Evolutionary conservation across 2,329 filamentous ascomycete genomes (phyloP), one percentile per base, ranked within the genome.

Genomic region (Chaetomiaceae sp.): DNA sequence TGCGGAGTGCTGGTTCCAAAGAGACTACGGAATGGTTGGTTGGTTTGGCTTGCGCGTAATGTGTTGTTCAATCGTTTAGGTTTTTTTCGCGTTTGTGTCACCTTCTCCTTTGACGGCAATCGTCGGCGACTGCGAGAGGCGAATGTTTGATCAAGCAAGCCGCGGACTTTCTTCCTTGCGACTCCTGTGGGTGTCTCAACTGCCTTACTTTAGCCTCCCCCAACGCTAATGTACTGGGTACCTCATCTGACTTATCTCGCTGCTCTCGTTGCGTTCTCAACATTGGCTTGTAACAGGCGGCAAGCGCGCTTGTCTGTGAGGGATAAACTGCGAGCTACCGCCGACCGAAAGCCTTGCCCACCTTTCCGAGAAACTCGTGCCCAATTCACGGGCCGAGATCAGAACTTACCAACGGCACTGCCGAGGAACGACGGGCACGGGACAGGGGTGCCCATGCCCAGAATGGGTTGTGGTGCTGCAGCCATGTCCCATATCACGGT

Each of bases 361-460:
- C 8, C 39, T 30, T 24, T 17, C 48, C 48, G 42, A 43, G 24
- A 15, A n/a, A 17, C 15, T 27, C 29, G 22, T 7, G 18, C 32
- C 30, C 24, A 36, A 33, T 8, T 37, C 24, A 29, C 51, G 51
- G 51, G 36, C 51, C 43, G 51, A 53, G 34, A 26, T 14, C 22
- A 6, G 18, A 15, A 42, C 38, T n/a, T n/a, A n/a, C n/a, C n/a
- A n/a, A n/a, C n/a, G n/a, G 14, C n/a, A 6, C 20, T 19, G 37
- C 45, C 39, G 35, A 27, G 18, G n/a, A 19, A 11, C 24, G 12
- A 41, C 27, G 22, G n/a, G 38, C 32, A 32, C n/a, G n/a, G 34
- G 24, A 33, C 17, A 30, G 24, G 32, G 42, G 42, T 34, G 24
- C 17, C 24, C 34, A 33, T 47, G 47, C 30, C 29, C 30, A 45